Evolutionary conservation across 73 alveolate species (phyloP), one percentile per base, ranked within the genome.

Genomic region (Uronychia binucleata): DNA sequence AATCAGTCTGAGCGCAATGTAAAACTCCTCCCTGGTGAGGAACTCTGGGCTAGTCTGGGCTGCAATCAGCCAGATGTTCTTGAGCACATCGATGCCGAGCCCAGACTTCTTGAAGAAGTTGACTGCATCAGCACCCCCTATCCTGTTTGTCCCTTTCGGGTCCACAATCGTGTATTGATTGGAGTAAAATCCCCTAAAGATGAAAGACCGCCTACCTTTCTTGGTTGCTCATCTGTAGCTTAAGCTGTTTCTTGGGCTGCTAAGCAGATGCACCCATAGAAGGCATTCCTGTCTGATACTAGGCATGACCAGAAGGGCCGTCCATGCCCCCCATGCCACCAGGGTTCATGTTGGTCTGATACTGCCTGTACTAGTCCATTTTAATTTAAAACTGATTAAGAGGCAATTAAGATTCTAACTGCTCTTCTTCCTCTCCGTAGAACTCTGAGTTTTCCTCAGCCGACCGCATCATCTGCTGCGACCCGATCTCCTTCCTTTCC

Each of bases 1-100:
- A 26, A 96, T 95, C 79, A 96, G 92, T 84, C 98, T 89, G 30
- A 94, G 58, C 0, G 99, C 99, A 1, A 96, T 89, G 90, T 77
- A 96, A 88, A 96, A 96, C 83, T 95, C 97, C 28, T 96, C 99
- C 79, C 95, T 84, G 31, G 89, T 94, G 75, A 96, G 58, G 77
- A 30, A 91, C 33, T 88, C 89, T 46, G 88, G 88, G 33, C 88
- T 77, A 1, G 87, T 84, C 88, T 91, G 92, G 0, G 97, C 97
- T 1, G 97, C 91, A 1, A 90, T 83, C 33, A 86, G 87, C 98
- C 99, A 96, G 31, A 96, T 94, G 77, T 87, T 81, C 86, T 90
- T 93, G 58, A 96, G 78, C 28, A 85, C 81, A 34, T 89, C 93
- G 59, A 83, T 85, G 14, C 83, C 89, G 33, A 96, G 82, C 29